Evolutionary conservation across 164 flowering plant species (phyloP).

Genomic region (Vitis riparia): DNA sequence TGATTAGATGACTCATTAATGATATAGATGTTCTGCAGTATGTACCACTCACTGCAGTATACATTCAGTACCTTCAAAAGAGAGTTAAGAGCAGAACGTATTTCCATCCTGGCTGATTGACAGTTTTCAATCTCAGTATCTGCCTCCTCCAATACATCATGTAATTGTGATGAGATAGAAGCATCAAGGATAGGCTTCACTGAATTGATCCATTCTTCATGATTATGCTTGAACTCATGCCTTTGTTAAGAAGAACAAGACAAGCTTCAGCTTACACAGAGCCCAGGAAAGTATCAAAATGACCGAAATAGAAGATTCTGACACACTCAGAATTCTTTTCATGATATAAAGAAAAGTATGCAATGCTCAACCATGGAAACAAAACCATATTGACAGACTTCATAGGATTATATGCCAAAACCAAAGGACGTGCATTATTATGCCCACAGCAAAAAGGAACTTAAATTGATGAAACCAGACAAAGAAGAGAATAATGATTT

Average conservation of each 20-base stretch:
- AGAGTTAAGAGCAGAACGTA: constrained; percentile 58
- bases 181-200: constrained; percentile 60
- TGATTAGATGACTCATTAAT: not conserved
- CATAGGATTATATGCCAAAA: not conserved
- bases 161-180: constrained; percentile 32
- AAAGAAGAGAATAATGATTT: not conserved
- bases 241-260: constrained; percentile 29
- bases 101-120: constrained; percentile 53
- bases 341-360: not conserved
- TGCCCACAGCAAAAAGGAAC: not conserved
- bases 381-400: not conserved
- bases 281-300: not conserved
- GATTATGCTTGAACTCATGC: constrained; percentile 71
- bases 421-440: not conserved
- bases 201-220: constrained; percentile 70
- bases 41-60: not conserved
- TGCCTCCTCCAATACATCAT: constrained; percentile 29
- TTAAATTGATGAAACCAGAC: not conserved
- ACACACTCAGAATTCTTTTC: not conserved
- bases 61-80: constrained; percentile 65
- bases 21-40: not conserved
- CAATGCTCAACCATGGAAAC: not conserved
- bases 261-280: not conserved
- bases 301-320: not conserved
- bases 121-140: constrained; percentile 45